Evolutionary conservation across 2,329 filamentous ascomycete species (phyloP), one percentile per base, ranked within the genome.

Genomic region (Fusarium phyllophilum): DNA sequence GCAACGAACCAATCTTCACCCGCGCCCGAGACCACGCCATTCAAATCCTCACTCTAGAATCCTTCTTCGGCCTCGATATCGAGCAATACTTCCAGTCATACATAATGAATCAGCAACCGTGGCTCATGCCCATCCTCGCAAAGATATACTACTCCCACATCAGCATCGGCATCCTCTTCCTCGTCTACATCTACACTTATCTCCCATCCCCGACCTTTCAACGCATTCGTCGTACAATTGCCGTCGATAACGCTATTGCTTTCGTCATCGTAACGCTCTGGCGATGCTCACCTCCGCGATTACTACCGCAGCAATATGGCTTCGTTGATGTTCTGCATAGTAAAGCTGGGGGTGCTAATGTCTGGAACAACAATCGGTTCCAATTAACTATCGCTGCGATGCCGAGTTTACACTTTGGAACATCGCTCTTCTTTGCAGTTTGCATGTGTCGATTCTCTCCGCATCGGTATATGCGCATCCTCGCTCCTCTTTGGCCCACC

Each of bases 351-450:
- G 59, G 73, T 3, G 74, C 70, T 14, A 82, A 75, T 44, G 77
- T 76, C 3, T 86, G 84, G 85, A 85, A 82, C 24, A 80, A 85
- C 60, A 87, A 86, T 70, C 79, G 80, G 26, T 86, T 85, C 63
- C 84, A 85, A 72, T 75, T 86, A 17, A 86, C 84, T 13, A 85
- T 86, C 66, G 85, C 85, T 1, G 85, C 85, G 33, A 87, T 87
- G 85, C 85, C 85, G 4, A 85, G 83, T 24, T 75, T 87, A 20
- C 85, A 87, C 70, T 87, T 86, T 68, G 85, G 85, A 36, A 84
- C 82, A 0, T 76, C 82, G 0, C 74, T 82, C 6, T 83, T 83
- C 62, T 76, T 84, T 18, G 81, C 80, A 6, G 76, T 82, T 11
- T 82, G 75, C 31, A 63, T 83, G 33, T 73, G 78, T 17, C 81